phyloP scores from a whole-genome alignment of 306 rosid species.

The Abrus precatorius region DNA sequence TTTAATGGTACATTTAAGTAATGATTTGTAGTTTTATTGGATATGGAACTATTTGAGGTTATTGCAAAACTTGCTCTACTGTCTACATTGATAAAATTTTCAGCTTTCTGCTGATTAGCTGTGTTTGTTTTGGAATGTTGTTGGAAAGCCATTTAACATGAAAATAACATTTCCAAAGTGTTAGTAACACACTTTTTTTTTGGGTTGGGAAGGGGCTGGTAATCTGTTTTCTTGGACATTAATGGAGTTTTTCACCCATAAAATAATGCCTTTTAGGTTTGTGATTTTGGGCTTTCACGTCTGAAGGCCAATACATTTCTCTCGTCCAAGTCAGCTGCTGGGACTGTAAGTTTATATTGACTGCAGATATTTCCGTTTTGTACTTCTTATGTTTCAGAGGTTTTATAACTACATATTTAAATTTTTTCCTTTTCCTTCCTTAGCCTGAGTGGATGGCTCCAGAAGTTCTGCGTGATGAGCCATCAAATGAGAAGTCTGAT shows the following conservation, averaged over 20 bases:
- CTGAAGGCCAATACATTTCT: slow-evolving; percentile 95
- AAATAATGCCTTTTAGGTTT: slow-evolving; percentile 65
- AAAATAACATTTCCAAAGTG: slow-evolving; percentile 3
- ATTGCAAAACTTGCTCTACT: slow-evolving; percentile 27
- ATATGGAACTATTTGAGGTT: slow-evolving; percentile 10
- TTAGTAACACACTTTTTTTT: not conserved
- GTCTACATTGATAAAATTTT: slow-evolving; percentile 23
- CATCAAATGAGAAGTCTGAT: slow-evolving; percentile 96
- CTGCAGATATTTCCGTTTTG: slow-evolving; percentile 25
- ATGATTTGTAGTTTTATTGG: slow-evolving; percentile 31
- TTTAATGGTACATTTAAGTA: slow-evolving; percentile 10
- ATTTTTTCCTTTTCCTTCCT: slow-evolving; percentile 45
- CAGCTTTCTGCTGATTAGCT: slow-evolving; percentile 34
- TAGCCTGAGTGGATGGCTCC: slow-evolving; percentile 99
- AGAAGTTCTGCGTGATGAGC: slow-evolving; percentile 99
- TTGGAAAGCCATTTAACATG: slow-evolving; percentile 32
- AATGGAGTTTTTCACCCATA: not conserved
- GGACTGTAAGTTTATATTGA: slow-evolving; percentile 79
- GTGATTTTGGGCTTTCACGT: slow-evolving; percentile 99
- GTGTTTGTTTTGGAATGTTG: slow-evolving; percentile 18
- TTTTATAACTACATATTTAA: slow-evolving; percentile 23
- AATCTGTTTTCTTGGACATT: slow-evolving; percentile 8
- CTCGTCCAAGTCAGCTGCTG: slow-evolving; percentile 98
- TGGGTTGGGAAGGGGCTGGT: not conserved
- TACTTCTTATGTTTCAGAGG: slow-evolving; percentile 25